A percentile compares a stretch with the other conserved stretches of the same genome.
These are phyloP conservation scores for Mycena venus DNA, from an alignment of 768 basidiomycete genomes.

Conservation along the genomic window DNA sequence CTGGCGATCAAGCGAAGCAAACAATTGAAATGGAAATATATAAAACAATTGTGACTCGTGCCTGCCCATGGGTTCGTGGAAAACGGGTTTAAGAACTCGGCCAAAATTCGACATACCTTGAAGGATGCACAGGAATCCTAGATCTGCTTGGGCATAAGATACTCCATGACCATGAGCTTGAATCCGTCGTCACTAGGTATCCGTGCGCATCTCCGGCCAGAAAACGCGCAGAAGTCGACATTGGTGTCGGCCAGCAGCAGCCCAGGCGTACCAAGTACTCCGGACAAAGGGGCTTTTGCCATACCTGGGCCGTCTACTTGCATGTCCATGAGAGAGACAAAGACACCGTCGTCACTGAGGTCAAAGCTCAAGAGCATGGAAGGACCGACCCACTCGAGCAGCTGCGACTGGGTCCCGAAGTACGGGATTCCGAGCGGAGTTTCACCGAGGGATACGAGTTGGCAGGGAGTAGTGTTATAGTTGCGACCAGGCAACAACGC, in stretches of 20 bases:
- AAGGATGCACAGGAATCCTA: too few relatives aligned
- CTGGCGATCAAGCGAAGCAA: too few relatives aligned
- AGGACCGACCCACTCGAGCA: slow-evolving; percentile 16
- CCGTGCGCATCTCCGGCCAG: slow-evolving; percentile 7
- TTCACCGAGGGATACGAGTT: slow-evolving; percentile 9
- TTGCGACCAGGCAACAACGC: neutral
- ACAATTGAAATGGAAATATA: too few relatives aligned
- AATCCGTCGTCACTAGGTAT: neutral
- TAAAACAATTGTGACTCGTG: too few relatives aligned
- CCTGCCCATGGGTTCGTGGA: too few relatives aligned
- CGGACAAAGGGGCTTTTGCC: neutral
- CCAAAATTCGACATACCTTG: too few relatives aligned
- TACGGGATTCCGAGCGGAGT: neutral
- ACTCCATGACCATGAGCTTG: slow-evolving; percentile 17
- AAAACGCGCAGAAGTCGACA: slow-evolving; percentile 27
- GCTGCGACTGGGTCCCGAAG: neutral
- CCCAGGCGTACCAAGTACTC: slow-evolving; percentile 1
- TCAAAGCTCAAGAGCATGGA: neutral
- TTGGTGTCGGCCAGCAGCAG: neutral
- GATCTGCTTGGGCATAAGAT: neutral
- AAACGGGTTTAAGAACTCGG: too few relatives aligned
- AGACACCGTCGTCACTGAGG: neutral
- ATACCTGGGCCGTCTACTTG: too few relatives aligned
- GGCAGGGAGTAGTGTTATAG: neutral
- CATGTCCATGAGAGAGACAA: neutral